These are phyloP conservation scores for Scedosporium minutisporum DNA, from an alignment of 2,329 filamentous ascomycete species.

Conservation along the genomic window DNA sequence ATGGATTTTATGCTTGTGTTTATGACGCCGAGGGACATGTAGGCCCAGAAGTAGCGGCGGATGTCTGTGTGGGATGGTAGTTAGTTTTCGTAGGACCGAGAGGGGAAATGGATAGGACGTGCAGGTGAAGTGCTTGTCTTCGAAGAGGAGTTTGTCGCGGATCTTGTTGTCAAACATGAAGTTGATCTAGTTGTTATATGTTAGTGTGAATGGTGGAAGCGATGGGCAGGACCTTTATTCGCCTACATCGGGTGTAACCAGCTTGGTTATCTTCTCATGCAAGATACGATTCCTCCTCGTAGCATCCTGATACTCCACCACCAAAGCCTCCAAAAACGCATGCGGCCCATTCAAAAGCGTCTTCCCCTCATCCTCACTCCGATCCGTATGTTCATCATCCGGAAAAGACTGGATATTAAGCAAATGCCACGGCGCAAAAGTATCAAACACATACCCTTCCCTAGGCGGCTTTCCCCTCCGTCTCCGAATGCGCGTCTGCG, in stretches of 20 bases:
- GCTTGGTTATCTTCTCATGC: constrained; percentile 44
- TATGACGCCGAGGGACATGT: constrained; percentile 49
- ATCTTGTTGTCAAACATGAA: constrained; percentile 50
- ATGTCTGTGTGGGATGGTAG: constrained; percentile 29
- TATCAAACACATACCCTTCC: constrained; percentile 45
- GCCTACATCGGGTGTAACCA: constrained; percentile 46
- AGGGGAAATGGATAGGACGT: background rate
- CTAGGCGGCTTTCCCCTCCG: constrained; percentile 33
- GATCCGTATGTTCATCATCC: constrained; percentile 46
- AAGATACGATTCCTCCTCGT: constrained; percentile 48
- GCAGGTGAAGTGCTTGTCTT: constrained; percentile 46
- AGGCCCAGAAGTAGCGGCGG: constrained; percentile 53
- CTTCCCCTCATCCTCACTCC: constrained; percentile 43
- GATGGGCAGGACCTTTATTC: background rate
- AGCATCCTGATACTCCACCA: constrained; percentile 51
- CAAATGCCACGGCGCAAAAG: constrained; percentile 52
- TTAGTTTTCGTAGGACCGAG: too few relatives aligned
- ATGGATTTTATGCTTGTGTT: constrained; percentile 51
- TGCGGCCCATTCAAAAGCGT: constrained; percentile 51
- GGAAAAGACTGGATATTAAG: constrained; percentile 49
- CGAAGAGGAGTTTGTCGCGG: constrained; percentile 49
- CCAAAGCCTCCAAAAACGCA: constrained; percentile 49
- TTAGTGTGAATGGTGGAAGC: background rate
- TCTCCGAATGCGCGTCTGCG: constrained; percentile 37
- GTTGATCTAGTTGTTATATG: constrained; percentile 25